Evolutionary conservation across 352 stramenopile genomes (phyloP).

Genomic region (Elongisporangium undulatum): DNA sequence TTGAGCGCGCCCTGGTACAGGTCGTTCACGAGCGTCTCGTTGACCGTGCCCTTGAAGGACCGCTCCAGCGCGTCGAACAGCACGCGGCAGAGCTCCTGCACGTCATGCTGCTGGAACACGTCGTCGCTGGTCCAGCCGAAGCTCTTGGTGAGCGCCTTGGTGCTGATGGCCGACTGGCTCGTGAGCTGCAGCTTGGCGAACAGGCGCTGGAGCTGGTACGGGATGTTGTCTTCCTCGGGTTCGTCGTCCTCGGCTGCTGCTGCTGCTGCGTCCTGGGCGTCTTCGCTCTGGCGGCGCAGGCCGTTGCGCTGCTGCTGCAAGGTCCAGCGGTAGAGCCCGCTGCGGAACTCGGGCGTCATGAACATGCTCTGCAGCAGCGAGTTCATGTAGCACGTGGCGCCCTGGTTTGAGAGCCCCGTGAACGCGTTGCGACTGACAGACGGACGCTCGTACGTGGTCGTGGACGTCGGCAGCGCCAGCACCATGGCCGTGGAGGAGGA

Average conservation of each 20-base stretch:
- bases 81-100: constrained; percentile 89
- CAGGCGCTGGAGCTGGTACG: constrained; percentile 88
- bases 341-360: constrained; percentile 86
- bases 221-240: constrained; percentile 73
- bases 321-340: constrained; percentile 73
- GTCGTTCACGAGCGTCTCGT: constrained; percentile 87
- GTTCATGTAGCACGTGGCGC: constrained; percentile 94
- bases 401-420: constrained; percentile 87
- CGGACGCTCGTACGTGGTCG: background rate
- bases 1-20: constrained; percentile 82
- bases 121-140: constrained; percentile 90
- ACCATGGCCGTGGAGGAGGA: constrained; percentile 6
- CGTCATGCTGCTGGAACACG: constrained; percentile 90
- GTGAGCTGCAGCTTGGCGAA: constrained; percentile 89
- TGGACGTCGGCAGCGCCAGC: background rate
- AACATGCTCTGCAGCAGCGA: constrained; percentile 91
- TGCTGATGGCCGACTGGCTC: constrained; percentile 61
- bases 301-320: constrained; percentile 12
- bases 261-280: constrained; percentile 9
- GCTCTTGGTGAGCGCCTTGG: constrained; percentile 86
- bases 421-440: constrained; percentile 32
- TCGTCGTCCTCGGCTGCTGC: constrained; percentile 42
- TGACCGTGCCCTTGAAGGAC: constrained; percentile 82
- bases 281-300: constrained; percentile 13
- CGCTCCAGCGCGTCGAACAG: constrained; percentile 90